Evolutionary conservation across 176 grass and related monocot genomes (phyloP).

Genomic region (Pontederia paniculata): DNA sequence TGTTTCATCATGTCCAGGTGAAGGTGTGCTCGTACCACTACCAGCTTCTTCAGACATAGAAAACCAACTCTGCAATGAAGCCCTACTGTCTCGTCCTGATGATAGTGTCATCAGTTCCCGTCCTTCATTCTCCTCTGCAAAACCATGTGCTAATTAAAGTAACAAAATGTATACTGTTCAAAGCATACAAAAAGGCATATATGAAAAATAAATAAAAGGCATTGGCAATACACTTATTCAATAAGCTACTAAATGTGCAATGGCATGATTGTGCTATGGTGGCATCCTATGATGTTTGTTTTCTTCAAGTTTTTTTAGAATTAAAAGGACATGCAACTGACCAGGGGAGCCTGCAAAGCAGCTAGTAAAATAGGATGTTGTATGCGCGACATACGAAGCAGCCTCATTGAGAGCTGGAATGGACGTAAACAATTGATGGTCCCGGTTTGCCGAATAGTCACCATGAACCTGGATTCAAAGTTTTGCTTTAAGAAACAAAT

Average conservation of each 20-base stretch:
- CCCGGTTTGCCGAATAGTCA: slow-evolving; percentile 29
- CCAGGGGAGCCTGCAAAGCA: slow-evolving; percentile 51
- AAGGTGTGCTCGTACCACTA: slow-evolving; percentile 12
- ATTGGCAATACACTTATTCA: no score
- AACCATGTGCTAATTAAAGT: no score
- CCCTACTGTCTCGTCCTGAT: slow-evolving; percentile 3
- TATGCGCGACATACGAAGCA: slow-evolving; percentile 59
- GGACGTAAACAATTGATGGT: slow-evolving; percentile 32
- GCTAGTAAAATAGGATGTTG: slow-evolving; percentile 64
- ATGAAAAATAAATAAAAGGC: no score
- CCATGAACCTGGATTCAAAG: slow-evolving; percentile 36
- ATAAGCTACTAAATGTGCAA: no score
- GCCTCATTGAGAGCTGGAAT: slow-evolving; percentile 63
- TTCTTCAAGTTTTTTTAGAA: background rate
- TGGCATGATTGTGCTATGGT: no score
- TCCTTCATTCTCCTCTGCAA: slow-evolving; percentile 25
- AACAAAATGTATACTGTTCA: no score
- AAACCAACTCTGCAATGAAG: slow-evolving; percentile 8
- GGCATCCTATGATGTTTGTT: no score
- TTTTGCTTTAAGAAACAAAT: no score
- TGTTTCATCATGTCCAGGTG: slow-evolving; percentile 14
- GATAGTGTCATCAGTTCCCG: slow-evolving; percentile 39
- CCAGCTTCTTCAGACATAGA: slow-evolving; percentile 16
- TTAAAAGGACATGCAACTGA: slow-evolving; percentile 2
- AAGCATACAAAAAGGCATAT: no score